These are phyloP conservation scores for Eimeria praecox DNA, from an alignment of 169 alveolate genomes.

Conservation along the genomic window DNA sequence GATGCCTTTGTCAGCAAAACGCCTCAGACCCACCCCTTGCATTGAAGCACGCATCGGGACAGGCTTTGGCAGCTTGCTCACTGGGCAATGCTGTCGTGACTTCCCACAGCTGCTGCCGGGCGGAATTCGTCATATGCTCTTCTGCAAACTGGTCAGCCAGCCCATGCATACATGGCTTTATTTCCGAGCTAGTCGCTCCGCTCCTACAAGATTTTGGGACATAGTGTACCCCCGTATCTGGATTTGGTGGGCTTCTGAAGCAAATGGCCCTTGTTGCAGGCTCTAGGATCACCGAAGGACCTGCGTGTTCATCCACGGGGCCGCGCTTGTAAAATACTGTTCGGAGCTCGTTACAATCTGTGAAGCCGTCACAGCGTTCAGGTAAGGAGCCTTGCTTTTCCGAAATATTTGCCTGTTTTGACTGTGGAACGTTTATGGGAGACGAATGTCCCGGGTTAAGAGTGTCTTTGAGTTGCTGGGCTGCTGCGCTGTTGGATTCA, in stretches of 20 bases:
- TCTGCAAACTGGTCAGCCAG: background rate
- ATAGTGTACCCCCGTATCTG: background rate
- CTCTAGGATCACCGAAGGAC: constrained; percentile 33
- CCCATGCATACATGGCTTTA: background rate
- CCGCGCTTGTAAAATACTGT: constrained; percentile 46
- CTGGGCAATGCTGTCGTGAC: background rate
- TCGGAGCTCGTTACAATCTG: background rate
- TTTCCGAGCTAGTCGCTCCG: background rate
- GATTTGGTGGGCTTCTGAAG: background rate
- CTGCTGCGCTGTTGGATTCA: background rate
- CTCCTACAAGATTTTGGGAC: background rate
- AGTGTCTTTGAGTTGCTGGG: background rate
- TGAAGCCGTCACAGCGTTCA: background rate
- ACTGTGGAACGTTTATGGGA: background rate
- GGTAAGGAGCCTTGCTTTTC: background rate
- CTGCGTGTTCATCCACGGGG: background rate
- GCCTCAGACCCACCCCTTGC: background rate
- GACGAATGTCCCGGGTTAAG: background rate
- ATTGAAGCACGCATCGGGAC: background rate
- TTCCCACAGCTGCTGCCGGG: constrained; percentile 33
- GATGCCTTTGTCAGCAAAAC: background rate
- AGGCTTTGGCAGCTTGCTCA: background rate
- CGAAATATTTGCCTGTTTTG: background rate
- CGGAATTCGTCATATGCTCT: constrained; percentile 13
- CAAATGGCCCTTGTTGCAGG: constrained; percentile 55